Evolutionary conservation across 495 filamentous ascomycete species (phyloP).

Genomic region (Daldinia decipiens): DNA sequence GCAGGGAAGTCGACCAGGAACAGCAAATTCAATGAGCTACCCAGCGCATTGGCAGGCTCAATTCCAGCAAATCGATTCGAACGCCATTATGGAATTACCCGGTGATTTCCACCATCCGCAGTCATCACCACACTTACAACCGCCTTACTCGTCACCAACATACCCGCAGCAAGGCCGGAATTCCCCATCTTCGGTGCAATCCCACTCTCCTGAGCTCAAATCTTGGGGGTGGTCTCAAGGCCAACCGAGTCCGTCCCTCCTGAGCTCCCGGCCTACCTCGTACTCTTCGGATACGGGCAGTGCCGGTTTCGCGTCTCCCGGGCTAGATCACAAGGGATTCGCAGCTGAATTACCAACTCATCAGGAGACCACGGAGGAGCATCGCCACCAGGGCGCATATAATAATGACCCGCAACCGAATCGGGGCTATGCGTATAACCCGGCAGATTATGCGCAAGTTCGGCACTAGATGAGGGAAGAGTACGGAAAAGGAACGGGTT

Average conservation of each 20-base stretch:
- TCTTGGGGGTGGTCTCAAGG: slow-evolving; percentile 46
- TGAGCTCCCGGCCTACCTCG: slow-evolving; percentile 50
- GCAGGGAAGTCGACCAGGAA: slow-evolving; percentile 42
- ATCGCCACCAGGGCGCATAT: slow-evolving; percentile 42
- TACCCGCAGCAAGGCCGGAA: slow-evolving; percentile 39
- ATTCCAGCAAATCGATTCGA: slow-evolving; percentile 36
- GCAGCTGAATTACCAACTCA: slow-evolving; percentile 51
- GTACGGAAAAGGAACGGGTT: background rate
- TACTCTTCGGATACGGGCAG: slow-evolving; percentile 44
- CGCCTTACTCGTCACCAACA: slow-evolving; percentile 35
- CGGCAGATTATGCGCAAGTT: slow-evolving; percentile 55
- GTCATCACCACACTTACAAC: slow-evolving; percentile 39
- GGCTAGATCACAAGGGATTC: slow-evolving; percentile 51
- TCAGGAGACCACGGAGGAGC: slow-evolving; percentile 54
- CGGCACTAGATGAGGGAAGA: slow-evolving; percentile 15
- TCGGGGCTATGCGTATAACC: slow-evolving; percentile 54
- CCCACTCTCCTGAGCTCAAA: slow-evolving; percentile 43
- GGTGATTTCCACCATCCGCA: slow-evolving; percentile 57
- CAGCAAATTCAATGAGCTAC: slow-evolving; percentile 41
- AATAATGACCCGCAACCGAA: slow-evolving; percentile 39
- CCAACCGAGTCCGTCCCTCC: slow-evolving; percentile 46
- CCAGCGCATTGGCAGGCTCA: slow-evolving; percentile 42
- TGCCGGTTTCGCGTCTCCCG: slow-evolving; percentile 48
- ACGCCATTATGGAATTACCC: slow-evolving; percentile 56
- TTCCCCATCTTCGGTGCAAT: slow-evolving; percentile 48